Base-by-base conservation (phyloP, 768 basidiomycete genomes). In the Boletus pseudo-olivaceus region DNA sequence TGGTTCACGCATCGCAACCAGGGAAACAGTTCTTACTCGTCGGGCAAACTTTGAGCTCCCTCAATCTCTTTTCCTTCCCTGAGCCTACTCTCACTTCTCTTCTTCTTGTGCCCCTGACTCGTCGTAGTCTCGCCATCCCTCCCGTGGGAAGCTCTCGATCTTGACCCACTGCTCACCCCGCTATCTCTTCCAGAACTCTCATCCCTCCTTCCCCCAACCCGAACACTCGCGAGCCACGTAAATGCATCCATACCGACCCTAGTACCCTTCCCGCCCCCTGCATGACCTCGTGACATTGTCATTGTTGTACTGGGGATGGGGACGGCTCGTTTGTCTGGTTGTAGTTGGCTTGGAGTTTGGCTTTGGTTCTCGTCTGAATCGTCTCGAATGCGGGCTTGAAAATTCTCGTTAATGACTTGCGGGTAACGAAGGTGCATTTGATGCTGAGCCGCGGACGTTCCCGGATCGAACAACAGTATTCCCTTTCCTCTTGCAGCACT, bases 221-320 rank as follows among this genome's bases (percentile, higher is more conserved):
- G 87, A 47, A 92, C 84, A 57, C 78, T 87, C 14, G 84, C 78
- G 48, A 91, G 64, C 90, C 91, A 93, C 3, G 81, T 76, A 38
- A 87, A 72, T 6, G 83, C 75, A 42, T 90, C 85, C 74, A 92
- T 81, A 41, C 90, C 85, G 67, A 88, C 78, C 41, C 76, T 73
- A 12, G 78, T 73, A 26, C 75, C 72, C 59, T 78, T 82, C 8
- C 78, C 79, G 2, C 81, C 79, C 9, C 76, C 58, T 9, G 48
- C 73, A 40, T 76, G 64, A 5, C 80, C 79, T 15, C 78, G 72
- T 11, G 75, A 76, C 80, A 81, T 81, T 4, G 73, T 77, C 65
- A 62, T 72, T 1, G 68, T 64, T 10, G 49, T 67, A 63, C 19
- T 68, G 54, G 59, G 60, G n/a, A 57, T 68, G 6, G 62, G 64